These are phyloP conservation scores for Leucaena leucocephala DNA, from an alignment of 306 rosid species.

Conservation along the genomic window DNA sequence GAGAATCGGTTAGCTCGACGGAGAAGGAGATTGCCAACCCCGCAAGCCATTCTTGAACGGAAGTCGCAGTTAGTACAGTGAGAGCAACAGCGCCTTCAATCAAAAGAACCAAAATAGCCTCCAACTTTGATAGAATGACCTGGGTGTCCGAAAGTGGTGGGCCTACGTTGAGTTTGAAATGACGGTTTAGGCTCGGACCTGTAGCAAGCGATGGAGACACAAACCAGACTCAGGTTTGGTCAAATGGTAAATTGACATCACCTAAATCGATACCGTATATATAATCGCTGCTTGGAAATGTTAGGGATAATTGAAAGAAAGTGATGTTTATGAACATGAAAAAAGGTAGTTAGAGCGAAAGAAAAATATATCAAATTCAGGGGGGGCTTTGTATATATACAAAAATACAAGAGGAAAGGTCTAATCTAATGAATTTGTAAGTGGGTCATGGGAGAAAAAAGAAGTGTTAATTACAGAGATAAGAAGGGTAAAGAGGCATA, in stretches of 20 bases:
- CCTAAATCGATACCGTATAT: too few species aligned
- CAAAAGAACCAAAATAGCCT: slow-evolving; percentile 32
- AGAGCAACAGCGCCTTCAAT: not conserved
- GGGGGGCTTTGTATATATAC: too few species aligned
- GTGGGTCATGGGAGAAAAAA: too few species aligned
- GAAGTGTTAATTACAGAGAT: too few species aligned
- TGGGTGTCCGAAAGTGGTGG: slow-evolving; percentile 29
- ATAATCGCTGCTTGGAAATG: not conserved
- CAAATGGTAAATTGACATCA: slow-evolving; percentile 35
- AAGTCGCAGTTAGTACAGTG: slow-evolving; percentile 26
- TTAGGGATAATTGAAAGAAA: slow-evolving; percentile 28
- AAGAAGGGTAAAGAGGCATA: too few species aligned
- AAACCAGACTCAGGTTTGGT: slow-evolving; percentile 26
- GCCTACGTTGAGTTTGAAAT: not conserved
- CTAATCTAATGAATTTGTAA: too few species aligned
- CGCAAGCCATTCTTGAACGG: slow-evolving; percentile 56
- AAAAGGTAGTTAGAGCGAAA: not conserved
- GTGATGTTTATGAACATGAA: slow-evolving; percentile 41
- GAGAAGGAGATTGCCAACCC: slow-evolving; percentile 59
- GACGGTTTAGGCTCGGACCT: slow-evolving; percentile 12
- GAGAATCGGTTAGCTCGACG: slow-evolving; percentile 9
- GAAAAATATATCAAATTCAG: too few species aligned
- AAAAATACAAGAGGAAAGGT: too few species aligned
- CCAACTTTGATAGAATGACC: not conserved
- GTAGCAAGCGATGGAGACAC: slow-evolving; percentile 18